Evolutionary conservation across 139 green algal genomes (phyloP), one percentile per base, ranked within the genome.

Genomic region (Edaphochlamys debaryana): DNA sequence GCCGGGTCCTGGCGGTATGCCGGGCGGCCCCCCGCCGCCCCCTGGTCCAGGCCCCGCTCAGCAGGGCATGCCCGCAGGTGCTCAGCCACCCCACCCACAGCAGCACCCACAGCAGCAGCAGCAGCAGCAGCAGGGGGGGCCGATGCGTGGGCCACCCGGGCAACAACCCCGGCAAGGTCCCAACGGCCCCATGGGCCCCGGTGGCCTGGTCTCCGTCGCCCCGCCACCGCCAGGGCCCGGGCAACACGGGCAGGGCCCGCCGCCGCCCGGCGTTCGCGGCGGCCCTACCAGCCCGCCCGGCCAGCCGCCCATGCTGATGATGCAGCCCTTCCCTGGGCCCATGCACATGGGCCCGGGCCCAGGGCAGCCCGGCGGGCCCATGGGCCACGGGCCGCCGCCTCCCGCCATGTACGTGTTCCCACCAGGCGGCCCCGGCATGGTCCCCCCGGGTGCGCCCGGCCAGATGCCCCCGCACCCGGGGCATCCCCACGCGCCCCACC

Each of bases 371-470:
- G 37, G 58, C 0, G 38, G 25, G 66, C 73, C 73, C 38, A 80
- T 80, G 73, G 73, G 56, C 34, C 73, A 69, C 20, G 37, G 67
- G 25, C 56, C 73, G 29, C 71, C 52, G 29, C 71, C 52, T 9
- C 37, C 37, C 9, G 64, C 25, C 13, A 50, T 81, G 40, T 81
- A 81, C 75, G 60, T 71, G 19, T 81, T 72, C 66, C 56, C 60
- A 22, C 72, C 34, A 0, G 36, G 37, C 6, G 54, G 9, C 15
- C 56, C 75, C 11, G 75, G 60, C n/a, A 62, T 81, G 75, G 60
- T 42, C 29, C 73, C 56, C 36, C 38, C 73, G 29, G 72, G 70
- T 13, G 48, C 17, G 52, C 25, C 50, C 48, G 58, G 58, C 22
- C 40, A 58, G 40, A n/a, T 69, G 56, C 56, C 40, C 38, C 52